Conservation (phyloP, 208 protist species). For the Leishmania major region DNA sequence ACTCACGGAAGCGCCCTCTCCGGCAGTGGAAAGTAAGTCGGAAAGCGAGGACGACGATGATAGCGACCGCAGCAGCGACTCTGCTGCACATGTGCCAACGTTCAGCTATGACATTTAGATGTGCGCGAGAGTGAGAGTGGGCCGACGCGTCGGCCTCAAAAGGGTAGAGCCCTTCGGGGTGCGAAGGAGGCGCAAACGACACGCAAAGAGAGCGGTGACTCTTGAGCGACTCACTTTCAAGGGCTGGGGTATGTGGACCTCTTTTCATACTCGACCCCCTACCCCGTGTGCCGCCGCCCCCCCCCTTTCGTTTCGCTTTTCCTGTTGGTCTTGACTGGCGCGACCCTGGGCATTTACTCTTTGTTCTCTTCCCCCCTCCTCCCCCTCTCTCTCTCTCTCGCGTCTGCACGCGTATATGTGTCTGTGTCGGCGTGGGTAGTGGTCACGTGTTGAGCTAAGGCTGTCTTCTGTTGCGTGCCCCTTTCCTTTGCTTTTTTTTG, state of each 20-base stretch:
- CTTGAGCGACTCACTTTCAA: neutral
- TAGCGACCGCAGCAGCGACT: slow-evolving; percentile 31
- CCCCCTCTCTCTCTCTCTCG: neutral
- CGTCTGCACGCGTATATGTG: neutral
- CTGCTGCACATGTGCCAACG: slow-evolving; percentile 31
- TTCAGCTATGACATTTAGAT: slow-evolving; percentile 29
- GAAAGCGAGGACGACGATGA: slow-evolving; percentile 17
- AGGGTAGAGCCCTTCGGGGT: neutral
- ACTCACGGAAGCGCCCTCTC: neutral
- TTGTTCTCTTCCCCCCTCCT: neutral
- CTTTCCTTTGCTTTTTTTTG: neutral
- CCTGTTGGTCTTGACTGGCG: neutral
- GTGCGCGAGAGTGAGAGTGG: neutral
- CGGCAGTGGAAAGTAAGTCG: neutral
- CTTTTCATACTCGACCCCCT: neutral
- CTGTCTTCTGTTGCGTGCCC: neutral
- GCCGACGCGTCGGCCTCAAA: neutral
- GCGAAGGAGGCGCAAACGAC: neutral
- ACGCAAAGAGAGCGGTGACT: neutral
- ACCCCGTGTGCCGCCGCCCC: neutral
- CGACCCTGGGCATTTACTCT: neutral
- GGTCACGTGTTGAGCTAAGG: neutral
- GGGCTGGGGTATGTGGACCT: neutral
- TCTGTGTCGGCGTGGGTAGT: neutral
- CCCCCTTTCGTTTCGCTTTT: neutral